These are phyloP conservation scores for Ploettnerulaceae sp. DNA, from an alignment of 2,329 filamentous ascomycete genomes.

Conservation along the genomic window DNA sequence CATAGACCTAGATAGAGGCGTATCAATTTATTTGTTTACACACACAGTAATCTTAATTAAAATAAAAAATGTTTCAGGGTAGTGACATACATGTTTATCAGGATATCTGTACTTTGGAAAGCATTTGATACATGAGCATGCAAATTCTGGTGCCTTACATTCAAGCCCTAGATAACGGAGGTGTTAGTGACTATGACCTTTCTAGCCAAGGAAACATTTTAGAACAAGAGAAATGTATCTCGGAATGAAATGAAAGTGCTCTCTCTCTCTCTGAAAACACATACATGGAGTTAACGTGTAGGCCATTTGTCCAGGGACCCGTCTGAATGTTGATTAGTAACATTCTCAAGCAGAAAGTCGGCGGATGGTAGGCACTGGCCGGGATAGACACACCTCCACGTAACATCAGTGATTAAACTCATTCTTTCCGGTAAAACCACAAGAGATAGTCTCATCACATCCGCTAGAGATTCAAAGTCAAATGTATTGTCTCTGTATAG, in stretches of 20 bases:
- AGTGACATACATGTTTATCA: neutral
- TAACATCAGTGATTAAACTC: slow-evolving; percentile 6
- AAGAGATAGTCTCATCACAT: slow-evolving; percentile 16
- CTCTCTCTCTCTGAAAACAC: no score
- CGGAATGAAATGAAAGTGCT: no score
- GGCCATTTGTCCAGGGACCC: neutral
- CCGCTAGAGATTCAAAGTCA: slow-evolving; percentile 12
- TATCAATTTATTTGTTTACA: no score
- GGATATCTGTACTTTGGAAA: neutral
- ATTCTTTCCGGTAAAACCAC: slow-evolving; percentile 16
- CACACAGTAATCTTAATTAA: no score
- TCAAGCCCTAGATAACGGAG: neutral
- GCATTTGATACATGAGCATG: neutral
- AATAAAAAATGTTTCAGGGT: neutral
- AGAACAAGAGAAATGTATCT: no score
- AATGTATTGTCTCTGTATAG: slow-evolving; percentile 17
- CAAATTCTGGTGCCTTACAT: neutral
- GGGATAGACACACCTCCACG: neutral
- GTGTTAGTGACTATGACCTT: no score
- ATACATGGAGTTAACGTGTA: neutral
- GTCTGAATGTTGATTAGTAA: neutral
- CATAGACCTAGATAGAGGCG: neutral
- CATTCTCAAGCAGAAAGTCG: neutral
- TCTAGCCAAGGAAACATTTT: no score
- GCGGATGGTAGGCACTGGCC: neutral